These are phyloP conservation scores for Aspergillus pseudonomiae DNA, from an alignment of 2,329 filamentous ascomycete species.

Conservation along the genomic window DNA sequence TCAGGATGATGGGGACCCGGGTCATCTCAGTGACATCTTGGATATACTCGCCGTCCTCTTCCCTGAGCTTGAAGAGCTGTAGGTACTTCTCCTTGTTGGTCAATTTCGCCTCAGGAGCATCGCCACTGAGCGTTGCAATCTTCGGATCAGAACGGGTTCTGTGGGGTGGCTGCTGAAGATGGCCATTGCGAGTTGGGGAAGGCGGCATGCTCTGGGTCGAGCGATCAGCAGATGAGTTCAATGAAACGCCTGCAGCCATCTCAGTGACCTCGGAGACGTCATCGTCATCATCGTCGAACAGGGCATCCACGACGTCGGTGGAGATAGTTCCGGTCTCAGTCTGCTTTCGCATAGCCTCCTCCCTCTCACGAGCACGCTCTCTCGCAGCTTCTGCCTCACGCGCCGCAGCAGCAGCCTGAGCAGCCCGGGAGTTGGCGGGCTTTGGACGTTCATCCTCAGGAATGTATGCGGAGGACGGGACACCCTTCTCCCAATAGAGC, in stretches of 20 bases:
- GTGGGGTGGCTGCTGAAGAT: slow-evolving; percentile 70
- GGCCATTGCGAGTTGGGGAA: slow-evolving; percentile 77
- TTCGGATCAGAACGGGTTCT: slow-evolving; percentile 94
- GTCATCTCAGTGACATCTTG: slow-evolving; percentile 99
- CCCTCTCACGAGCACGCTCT: slow-evolving; percentile 79
- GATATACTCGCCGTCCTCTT: slow-evolving; percentile 93
- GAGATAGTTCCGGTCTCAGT: slow-evolving; percentile 94
- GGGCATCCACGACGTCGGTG: slow-evolving; percentile 88
- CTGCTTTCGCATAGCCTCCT: slow-evolving; percentile 88
- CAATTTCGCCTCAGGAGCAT: slow-evolving; percentile 76
- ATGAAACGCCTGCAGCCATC: slow-evolving; percentile 85
- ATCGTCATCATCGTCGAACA: slow-evolving; percentile 92
- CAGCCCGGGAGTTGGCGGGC: slow-evolving; percentile 73
- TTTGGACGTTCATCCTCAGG: slow-evolving; percentile 96
- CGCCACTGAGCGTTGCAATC: slow-evolving; percentile 67
- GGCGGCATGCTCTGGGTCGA: slow-evolving; percentile 94
- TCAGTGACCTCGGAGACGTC: slow-evolving; percentile 87
- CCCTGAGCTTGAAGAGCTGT: slow-evolving; percentile 82
- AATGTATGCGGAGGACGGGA: slow-evolving; percentile 92
- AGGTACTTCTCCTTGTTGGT: slow-evolving; percentile 97
- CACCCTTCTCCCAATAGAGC: slow-evolving; percentile 99
- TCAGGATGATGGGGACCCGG: slow-evolving; percentile 93
- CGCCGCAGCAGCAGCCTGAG: slow-evolving; percentile 74
- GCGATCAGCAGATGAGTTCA: slow-evolving; percentile 71
- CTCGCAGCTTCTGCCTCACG: slow-evolving; percentile 81